Percentiles rank a stretch among this genome's conserved stretches.
These are phyloP conservation scores for Globisporangium polare DNA, from an alignment of 352 stramenopile species.

Conservation along the genomic window DNA sequence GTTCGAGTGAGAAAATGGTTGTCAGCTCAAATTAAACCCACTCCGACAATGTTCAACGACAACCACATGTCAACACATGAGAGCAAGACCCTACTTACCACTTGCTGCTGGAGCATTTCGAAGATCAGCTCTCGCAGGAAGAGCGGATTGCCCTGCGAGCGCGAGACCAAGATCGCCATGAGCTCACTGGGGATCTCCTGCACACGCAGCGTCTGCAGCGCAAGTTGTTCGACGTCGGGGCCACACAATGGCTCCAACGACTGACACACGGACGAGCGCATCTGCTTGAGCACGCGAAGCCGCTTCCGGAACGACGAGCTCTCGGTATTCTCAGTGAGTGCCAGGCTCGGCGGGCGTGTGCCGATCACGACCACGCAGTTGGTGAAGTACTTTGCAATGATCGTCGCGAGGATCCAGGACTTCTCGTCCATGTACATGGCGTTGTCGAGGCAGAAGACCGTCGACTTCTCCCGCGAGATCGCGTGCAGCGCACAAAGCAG, in stretches of 20 bases:
- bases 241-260: slow-evolving; percentile 52
- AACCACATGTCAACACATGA: not conserved
- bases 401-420: slow-evolving; percentile 77
- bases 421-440: slow-evolving; percentile 88
- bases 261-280: slow-evolving; percentile 44
- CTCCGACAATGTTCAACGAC: not conserved
- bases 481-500: slow-evolving; percentile 74
- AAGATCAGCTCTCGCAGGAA: slow-evolving; percentile 82
- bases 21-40: not conserved
- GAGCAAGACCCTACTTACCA: slow-evolving; percentile 26
- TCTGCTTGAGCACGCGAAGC: slow-evolving; percentile 63
- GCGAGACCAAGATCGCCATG: slow-evolving; percentile 58
- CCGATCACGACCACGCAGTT: slow-evolving; percentile 78
- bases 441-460: slow-evolving; percentile 79
- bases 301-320: slow-evolving; percentile 77
- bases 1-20: not conserved
- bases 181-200: slow-evolving; percentile 55
- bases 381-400: slow-evolving; percentile 84
- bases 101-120: slow-evolving; percentile 78
- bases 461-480: slow-evolving; percentile 63
- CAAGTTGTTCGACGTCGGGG: slow-evolving; percentile 57
- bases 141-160: slow-evolving; percentile 79
- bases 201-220: slow-evolving; percentile 62
- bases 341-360: slow-evolving; percentile 63
- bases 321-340: slow-evolving; percentile 61